Evolutionary conservation across 169 alveolate genomes (phyloP).

Genomic region (Babesia sp.): DNA sequence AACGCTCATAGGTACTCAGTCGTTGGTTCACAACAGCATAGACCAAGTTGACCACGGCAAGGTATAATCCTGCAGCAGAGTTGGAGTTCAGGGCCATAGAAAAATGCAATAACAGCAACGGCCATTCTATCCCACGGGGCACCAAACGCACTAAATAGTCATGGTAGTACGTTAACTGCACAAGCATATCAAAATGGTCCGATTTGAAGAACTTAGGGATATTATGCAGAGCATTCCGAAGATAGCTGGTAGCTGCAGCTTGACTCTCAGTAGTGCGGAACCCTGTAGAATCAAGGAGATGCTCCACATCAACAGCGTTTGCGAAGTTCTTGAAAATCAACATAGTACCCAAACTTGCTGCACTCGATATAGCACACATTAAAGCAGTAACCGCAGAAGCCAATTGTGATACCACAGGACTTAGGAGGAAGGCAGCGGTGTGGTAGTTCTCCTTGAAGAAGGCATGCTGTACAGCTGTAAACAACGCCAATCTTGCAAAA

Average conservation of each 20-base stretch:
- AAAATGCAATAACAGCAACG: constrained; percentile 31
- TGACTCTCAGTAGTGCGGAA: constrained; percentile 40
- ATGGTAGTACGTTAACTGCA: constrained; percentile 16
- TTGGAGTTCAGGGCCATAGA: constrained; percentile 60
- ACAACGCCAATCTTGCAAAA: constrained; percentile 21
- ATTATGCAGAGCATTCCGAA: constrained; percentile 16
- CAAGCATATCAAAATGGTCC: not conserved
- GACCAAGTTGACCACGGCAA: constrained; percentile 20
- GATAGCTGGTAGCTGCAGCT: constrained; percentile 27
- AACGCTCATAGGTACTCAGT: constrained; percentile 37
- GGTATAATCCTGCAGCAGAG: constrained; percentile 64
- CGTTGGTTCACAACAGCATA: constrained; percentile 21
- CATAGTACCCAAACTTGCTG: constrained; percentile 14
- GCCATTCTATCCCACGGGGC: constrained; percentile 53
- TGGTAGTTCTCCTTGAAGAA: constrained; percentile 51
- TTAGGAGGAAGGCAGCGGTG: constrained; percentile 54
- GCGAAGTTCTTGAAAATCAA: constrained; percentile 16
- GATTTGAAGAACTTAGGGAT: constrained; percentile 34
- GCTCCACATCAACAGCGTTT: constrained; percentile 45
- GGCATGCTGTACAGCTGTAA: constrained; percentile 40
- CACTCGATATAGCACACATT: constrained; percentile 9
- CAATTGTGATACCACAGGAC: constrained; percentile 13
- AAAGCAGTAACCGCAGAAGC: constrained; percentile 12
- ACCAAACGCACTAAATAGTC: constrained; percentile 4
- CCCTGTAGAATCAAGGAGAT: constrained; percentile 37